Evolutionary conservation across 1,139 yeast species (phyloP), one percentile per base, ranked within the genome.

Genomic region (Wickerhamomyces sp.): DNA sequence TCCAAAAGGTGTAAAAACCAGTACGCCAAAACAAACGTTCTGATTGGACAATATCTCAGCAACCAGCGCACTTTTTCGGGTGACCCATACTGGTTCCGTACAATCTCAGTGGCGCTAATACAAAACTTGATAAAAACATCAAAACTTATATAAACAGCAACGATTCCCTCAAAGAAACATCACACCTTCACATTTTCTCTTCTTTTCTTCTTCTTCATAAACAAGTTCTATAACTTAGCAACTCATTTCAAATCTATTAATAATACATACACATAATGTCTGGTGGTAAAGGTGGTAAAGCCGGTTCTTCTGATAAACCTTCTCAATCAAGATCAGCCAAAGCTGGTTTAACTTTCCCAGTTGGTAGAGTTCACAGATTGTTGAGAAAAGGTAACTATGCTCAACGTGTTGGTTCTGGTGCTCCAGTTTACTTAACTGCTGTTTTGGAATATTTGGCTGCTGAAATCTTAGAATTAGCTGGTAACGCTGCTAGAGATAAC

Each of bases 281-380:
- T 70, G 96, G 96, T 72, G 97, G 97, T 73, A 91, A 91, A 84
- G 97, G 97, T 73, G 91, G 91, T 66, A 90, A 90, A 77, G 95
- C 96, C 68, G 94, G 95, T 65, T 76, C 95, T 60, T 69, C 87
- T 60, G 91, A 90, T 69, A 91, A 91, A 76, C 90, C 94, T 63
- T 85, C 97, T 65, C 93, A 94, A 74, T 86, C 97, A 49, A 90
- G 98, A 82, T 91, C 98, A 61, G 84, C 96, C 55, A 91, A 89
- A 79, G 98, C 98, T 68, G 98, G 97, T 72, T 83, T 91, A 69
- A 88, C 96, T 63, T 91, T 93, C 95, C 98, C 98, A 75, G 98
- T 93, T 62, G 98, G 98, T 74, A 93, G 98, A 84, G 94, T 91
- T 59, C 98, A 91, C 81, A 84, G 97, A 79, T 81, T 90, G 65